These are phyloP conservation scores for Exophiala mesophila DNA, from an alignment of 2,329 filamentous ascomycete species.

Conservation along the genomic window DNA sequence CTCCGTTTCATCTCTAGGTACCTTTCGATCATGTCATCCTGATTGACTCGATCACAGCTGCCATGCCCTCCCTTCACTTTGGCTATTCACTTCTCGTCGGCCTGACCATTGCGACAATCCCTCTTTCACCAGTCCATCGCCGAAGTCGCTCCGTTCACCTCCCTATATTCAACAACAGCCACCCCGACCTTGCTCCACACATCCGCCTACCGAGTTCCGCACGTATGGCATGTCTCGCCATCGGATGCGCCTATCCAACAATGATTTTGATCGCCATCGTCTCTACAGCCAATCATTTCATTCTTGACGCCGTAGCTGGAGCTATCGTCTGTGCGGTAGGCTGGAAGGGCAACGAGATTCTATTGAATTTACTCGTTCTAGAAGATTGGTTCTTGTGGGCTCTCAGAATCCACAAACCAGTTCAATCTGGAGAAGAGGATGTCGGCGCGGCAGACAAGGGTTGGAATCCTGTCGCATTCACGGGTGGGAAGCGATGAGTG, in stretches of 20 bases:
- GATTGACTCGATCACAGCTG: constrained; percentile 41
- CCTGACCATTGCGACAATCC: constrained; percentile 62
- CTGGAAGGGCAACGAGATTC: constrained; percentile 51
- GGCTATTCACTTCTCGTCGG: constrained; percentile 71
- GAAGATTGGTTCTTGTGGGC: constrained; percentile 65
- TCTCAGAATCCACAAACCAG: constrained; percentile 62
- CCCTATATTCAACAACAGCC: constrained; percentile 30
- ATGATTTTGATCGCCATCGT: constrained; percentile 64
- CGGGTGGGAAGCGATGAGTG: no score
- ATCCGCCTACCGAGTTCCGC: constrained; percentile 46
- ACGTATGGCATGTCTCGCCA: constrained; percentile 44
- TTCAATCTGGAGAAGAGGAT: constrained; percentile 15
- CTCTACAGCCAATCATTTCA: constrained; percentile 67
- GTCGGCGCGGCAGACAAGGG: not conserved
- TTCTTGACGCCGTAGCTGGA: constrained; percentile 66
- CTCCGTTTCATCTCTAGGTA: no score
- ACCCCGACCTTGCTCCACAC: constrained; percentile 28
- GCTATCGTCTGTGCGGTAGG: constrained; percentile 60
- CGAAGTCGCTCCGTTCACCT: constrained; percentile 35
- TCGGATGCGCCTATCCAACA: constrained; percentile 60
- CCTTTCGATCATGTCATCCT: not conserved
- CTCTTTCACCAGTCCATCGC: constrained; percentile 52
- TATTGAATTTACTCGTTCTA: constrained; percentile 60
- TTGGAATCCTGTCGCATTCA: not conserved
- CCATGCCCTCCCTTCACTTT: constrained; percentile 72